These are phyloP conservation scores for Aschersonia sp. DNA, from an alignment of 2,329 filamentous ascomycete species.

Conservation along the genomic window DNA sequence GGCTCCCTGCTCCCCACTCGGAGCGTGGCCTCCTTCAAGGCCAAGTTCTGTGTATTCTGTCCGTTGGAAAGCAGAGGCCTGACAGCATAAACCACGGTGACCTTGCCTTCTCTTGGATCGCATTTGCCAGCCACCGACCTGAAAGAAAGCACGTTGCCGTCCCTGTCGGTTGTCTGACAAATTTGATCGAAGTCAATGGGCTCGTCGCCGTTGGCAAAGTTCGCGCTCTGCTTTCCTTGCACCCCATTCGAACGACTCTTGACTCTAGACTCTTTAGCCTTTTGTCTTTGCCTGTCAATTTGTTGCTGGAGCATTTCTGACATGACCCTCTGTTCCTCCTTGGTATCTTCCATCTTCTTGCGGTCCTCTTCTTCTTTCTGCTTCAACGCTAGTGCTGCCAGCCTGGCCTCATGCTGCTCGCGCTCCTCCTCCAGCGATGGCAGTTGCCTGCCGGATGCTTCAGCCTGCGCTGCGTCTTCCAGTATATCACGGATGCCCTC, in stretches of 20 bases:
- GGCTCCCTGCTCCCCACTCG: slow-evolving; percentile 41
- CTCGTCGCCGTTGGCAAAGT: slow-evolving; percentile 14
- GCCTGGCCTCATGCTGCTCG: slow-evolving; percentile 62
- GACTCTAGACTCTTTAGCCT: slow-evolving; percentile 47
- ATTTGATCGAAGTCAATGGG: slow-evolving; percentile 51
- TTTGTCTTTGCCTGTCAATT: slow-evolving; percentile 50
- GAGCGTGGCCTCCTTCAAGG: slow-evolving; percentile 58
- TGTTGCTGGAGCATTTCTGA: slow-evolving; percentile 61
- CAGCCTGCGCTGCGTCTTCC: slow-evolving; percentile 71
- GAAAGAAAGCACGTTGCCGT: slow-evolving; percentile 52
- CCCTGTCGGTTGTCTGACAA: slow-evolving; percentile 46
- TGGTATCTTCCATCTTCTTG: slow-evolving; percentile 38
- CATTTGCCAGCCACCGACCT: slow-evolving; percentile 56
- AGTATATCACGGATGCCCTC: slow-evolving; percentile 60
- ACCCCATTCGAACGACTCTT: slow-evolving; percentile 35
- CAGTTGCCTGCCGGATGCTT: slow-evolving; percentile 59
- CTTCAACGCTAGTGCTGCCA: slow-evolving; percentile 45
- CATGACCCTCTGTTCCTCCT: slow-evolving; percentile 57
- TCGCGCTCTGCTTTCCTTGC: slow-evolving; percentile 12
- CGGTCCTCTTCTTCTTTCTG: slow-evolving; percentile 37
- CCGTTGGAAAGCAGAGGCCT: slow-evolving; percentile 47
- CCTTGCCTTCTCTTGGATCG: slow-evolving; percentile 47
- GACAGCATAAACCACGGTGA: slow-evolving; percentile 58
- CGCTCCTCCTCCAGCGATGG: slow-evolving; percentile 84
- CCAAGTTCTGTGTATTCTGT: slow-evolving; percentile 46